Conservation (phyloP, 805 yeast genomes). For the Pichia deserticola region DNA sequence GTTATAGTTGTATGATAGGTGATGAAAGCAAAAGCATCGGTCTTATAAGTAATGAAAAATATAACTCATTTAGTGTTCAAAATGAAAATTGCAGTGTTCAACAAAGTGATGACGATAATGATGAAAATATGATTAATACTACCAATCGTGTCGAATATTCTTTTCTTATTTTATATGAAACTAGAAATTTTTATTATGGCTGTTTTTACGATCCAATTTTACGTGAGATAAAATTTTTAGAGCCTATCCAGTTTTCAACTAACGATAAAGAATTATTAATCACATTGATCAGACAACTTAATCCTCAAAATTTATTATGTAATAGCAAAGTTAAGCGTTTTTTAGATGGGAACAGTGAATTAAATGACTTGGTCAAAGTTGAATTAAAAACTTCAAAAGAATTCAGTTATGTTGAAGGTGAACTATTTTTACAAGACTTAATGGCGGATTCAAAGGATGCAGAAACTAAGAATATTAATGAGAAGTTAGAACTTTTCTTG, state of each 20-base stretch:
- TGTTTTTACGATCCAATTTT: background rate
- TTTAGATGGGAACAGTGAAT: background rate
- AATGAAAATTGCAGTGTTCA: background rate
- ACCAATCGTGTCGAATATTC: background rate
- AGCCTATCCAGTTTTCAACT: slow-evolving; percentile 1
- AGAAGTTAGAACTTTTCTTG: background rate
- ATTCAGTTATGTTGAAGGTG: slow-evolving; percentile 10
- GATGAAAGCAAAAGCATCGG: too few species aligned
- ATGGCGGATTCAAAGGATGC: background rate
- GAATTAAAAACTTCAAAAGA: slow-evolving; percentile 12
- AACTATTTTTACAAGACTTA: slow-evolving; percentile 5
- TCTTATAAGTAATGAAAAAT: too few species aligned
- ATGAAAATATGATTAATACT: background rate
- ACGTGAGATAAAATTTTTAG: slow-evolving; percentile 6
- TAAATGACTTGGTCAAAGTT: background rate
- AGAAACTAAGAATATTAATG: background rate
- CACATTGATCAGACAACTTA: background rate
- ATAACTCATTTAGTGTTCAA: too few species aligned
- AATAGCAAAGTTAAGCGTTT: slow-evolving; percentile 1
- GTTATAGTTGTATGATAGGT: too few species aligned
- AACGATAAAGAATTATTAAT: background rate
- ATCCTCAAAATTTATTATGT: slow-evolving; percentile 9
- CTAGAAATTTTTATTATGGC: background rate
- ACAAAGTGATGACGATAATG: background rate
- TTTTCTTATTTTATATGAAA: background rate